Evolutionary conservation across 129 eudicot genomes (phyloP), one percentile per base, ranked within the genome.

Genomic region (Flaveria trinervia): DNA sequence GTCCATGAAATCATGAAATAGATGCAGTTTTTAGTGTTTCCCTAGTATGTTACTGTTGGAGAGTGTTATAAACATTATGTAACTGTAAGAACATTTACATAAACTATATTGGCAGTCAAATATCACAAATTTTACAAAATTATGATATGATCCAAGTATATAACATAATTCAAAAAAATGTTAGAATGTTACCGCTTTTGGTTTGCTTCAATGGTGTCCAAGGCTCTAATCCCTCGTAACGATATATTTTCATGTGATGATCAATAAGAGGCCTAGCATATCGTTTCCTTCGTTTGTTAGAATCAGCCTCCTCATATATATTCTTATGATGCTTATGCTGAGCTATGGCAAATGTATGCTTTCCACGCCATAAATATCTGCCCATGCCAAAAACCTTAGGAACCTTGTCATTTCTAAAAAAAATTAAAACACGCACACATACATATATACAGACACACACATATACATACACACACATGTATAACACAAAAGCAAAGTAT

Each of bases 351-450:
- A 92, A 95, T 12, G 99, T 92, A 83, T 95, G 73, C 88, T 92
- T 92, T 79, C 88, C 97, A 78, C 99, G 97, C 99, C 99, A 95
- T 73, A 95, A 79, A 68, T 95, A 95, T 77, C 97, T 95, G 85
- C 72, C 3, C 45, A 86, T 45, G 22, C 17, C 67, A 50, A 22
- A 79, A 28, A 14, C 46, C 46, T 30, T 64, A 64, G 12, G 22
- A 64, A 30, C 43, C 8, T 61, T 10, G 9, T 18, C 43, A 39
- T 26, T 64, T 15, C 3, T 64, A 30, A 4, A 12, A 26, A 0
- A 36, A 5, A 5, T 36, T 36, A 36, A 36, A 5, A 36, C 41
- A 36, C 7, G 7, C 41, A 36, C 41, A 5, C 41, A 36, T 5
- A 36, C 41, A 36, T 22, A 30, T 5, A 43, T 7, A 43, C 6